Conservation (phyloP, 2,329 filamentous ascomycete genomes). For the Exophiala sp. region DNA sequence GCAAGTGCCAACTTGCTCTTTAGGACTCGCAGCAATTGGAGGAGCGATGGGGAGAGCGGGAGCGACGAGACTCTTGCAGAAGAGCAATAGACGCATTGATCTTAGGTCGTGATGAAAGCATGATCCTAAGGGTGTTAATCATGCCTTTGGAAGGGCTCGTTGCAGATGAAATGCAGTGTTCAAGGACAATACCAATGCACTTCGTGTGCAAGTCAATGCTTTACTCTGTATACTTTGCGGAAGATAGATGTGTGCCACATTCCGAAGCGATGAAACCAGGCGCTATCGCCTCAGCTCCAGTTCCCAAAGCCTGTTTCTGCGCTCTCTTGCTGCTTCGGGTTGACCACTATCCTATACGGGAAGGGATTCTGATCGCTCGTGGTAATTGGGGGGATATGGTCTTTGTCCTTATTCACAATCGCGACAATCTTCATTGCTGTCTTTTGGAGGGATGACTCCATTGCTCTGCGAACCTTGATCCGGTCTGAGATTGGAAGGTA, state of each 20-base stretch:
- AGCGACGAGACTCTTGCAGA: conserved; percentile 8
- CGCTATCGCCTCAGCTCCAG: conserved; percentile 44
- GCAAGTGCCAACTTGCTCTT: background rate
- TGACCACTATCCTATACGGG: conserved; percentile 85
- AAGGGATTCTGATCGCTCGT: conserved; percentile 89
- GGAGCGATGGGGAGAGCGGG: conserved; percentile 8
- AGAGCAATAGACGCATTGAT: conserved; percentile 22
- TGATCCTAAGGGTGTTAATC: no score
- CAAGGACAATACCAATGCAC: background rate
- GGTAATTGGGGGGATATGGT: conserved; percentile 95
- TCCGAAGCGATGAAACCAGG: background rate
- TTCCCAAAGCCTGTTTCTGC: conserved; percentile 73
- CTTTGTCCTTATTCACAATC: conserved; percentile 80
- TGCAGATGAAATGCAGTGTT: background rate
- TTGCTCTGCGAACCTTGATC: conserved; percentile 79
- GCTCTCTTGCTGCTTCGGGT: conserved; percentile 69
- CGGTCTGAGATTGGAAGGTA: conserved; percentile 53
- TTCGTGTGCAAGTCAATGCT: background rate
- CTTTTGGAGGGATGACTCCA: conserved; percentile 82
- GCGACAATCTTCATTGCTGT: conserved; percentile 85
- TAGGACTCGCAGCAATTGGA: conserved; percentile 1
- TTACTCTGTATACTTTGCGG: background rate
- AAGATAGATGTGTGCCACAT: background rate
- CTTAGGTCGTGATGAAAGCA: background rate
- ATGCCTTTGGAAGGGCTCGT: background rate